Base-by-base conservation (phyloP, 441 rosid species). In the Pelargonium myrrhifolium region DNA sequence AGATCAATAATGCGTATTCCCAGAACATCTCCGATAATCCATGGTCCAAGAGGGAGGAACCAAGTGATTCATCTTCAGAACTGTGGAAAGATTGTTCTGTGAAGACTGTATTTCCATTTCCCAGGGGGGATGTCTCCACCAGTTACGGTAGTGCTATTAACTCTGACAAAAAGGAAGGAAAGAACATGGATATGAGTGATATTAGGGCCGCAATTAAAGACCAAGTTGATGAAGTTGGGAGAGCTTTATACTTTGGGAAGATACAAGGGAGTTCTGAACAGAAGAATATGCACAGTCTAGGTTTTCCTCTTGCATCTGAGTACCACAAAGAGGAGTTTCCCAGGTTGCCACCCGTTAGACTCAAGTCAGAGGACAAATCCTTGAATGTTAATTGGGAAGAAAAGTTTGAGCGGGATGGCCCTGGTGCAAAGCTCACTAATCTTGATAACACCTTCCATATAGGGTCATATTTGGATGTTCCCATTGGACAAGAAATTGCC, bases 401-500 rank as follows among this genome's bases (percentile, higher is more conserved):
- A 74, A 89, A 91, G 74, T 84, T 80, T 78, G 99, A 91, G 67
- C 86, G 66, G 7, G 92, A 85, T 76, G 82, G 78, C 47, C 70
- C 83, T 67, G 82, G 81, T 1, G 72, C 71, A 37, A 87, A 82
- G 84, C 87, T 77, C 60, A 73, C 77, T 35, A 68, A 76, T 75
- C 80, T 76, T 77, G 97, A 89, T 67, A 85, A 72, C 79, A 65
- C 83, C 67, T 82, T 86, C 69, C 85, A 81, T 6, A 78, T 91
- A 58, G 99, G 97, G 58, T 85, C 96, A 40, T 87, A 79, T 80
- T 80, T 93, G 65, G 95, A 91, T 74, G 89, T 93, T 77, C 99
- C 99, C 61, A 66, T 91, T 65, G 97, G 97, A 68, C 97, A 91
- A 77, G 99, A 93, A 76, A 81, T 88, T 72, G 81, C 66, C 80